These are phyloP conservation scores for Trichoderma semiorbis DNA, from an alignment of 2,329 filamentous ascomycete genomes.

Conservation along the genomic window DNA sequence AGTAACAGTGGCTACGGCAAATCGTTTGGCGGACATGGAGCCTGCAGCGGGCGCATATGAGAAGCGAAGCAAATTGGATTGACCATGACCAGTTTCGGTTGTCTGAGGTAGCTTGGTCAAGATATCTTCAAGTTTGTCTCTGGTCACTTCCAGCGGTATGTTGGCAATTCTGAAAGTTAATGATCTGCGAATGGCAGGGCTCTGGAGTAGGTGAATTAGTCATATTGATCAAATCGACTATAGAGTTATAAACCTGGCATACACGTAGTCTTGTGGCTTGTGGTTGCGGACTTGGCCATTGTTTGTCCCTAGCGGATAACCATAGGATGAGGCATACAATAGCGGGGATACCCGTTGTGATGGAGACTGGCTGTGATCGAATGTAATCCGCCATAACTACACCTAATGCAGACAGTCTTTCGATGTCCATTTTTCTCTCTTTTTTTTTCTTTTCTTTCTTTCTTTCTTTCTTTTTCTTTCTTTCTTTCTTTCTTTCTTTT, in stretches of 20 bases:
- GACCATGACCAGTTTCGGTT: not conserved
- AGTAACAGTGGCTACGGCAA: not conserved
- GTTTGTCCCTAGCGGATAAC: not conserved
- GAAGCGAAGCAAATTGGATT: not conserved
- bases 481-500: no score
- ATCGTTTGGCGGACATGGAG: not conserved
- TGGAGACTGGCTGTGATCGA: not conserved
- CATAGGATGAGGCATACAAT: not conserved
- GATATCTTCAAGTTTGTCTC: not conserved
- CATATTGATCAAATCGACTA: not conserved
- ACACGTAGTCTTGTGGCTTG: not conserved
- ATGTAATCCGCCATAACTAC: not conserved
- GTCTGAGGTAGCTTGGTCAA: not conserved
- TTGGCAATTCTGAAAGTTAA: conserved; percentile 7
- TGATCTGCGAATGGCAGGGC: not conserved
- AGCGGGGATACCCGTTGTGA: not conserved
- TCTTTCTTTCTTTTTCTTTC: no score
- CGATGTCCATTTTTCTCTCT: no score
- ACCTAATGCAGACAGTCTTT: not conserved
- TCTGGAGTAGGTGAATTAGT: not conserved
- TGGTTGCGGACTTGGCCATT: not conserved
- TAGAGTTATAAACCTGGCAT: not conserved
- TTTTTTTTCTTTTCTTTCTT: no score
- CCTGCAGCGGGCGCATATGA: not conserved
- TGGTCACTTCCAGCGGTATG: not conserved